Conservation (phyloP, 2,329 filamentous ascomycete genomes). For the Aspergillus brasiliensis region DNA sequence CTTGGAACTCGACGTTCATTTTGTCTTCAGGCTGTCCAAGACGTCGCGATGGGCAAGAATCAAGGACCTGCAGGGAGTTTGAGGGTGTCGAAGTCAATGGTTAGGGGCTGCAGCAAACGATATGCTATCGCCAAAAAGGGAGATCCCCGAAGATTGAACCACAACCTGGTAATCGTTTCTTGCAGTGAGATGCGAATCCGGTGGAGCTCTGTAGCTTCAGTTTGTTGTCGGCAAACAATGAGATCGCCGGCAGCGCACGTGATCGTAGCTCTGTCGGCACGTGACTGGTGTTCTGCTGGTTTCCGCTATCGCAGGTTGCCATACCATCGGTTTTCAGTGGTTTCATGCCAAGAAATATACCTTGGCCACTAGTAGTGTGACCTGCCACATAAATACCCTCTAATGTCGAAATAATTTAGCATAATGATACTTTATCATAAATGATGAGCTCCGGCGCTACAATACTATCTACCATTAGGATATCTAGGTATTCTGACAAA, state of each 20-base stretch:
- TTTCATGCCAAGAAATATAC: too few relatives aligned
- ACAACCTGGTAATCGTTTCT: background rate
- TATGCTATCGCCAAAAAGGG: too few relatives aligned
- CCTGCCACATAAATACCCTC: too few relatives aligned
- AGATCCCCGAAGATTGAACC: background rate
- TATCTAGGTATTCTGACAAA: too few relatives aligned
- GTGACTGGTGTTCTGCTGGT: background rate
- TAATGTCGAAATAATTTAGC: too few relatives aligned
- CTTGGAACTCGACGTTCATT: slow-evolving; percentile 46
- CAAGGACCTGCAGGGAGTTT: background rate
- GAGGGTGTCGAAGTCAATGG: background rate
- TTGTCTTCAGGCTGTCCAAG: slow-evolving; percentile 5
- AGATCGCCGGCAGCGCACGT: background rate
- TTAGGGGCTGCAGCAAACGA: too few relatives aligned
- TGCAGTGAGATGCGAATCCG: background rate
- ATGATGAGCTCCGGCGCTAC: too few relatives aligned
- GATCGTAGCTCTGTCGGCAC: background rate
- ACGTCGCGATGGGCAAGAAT: background rate
- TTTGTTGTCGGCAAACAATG: background rate
- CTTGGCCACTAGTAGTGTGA: too few relatives aligned
- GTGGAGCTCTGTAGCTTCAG: background rate
- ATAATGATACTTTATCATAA: too few relatives aligned
- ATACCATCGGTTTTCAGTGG: background rate
- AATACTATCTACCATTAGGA: too few relatives aligned
- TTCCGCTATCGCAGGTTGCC: background rate